Evolutionary conservation across 345 rosid species (phyloP), one percentile per base, ranked within the genome.

Genomic region (Litchi chinensis): DNA sequence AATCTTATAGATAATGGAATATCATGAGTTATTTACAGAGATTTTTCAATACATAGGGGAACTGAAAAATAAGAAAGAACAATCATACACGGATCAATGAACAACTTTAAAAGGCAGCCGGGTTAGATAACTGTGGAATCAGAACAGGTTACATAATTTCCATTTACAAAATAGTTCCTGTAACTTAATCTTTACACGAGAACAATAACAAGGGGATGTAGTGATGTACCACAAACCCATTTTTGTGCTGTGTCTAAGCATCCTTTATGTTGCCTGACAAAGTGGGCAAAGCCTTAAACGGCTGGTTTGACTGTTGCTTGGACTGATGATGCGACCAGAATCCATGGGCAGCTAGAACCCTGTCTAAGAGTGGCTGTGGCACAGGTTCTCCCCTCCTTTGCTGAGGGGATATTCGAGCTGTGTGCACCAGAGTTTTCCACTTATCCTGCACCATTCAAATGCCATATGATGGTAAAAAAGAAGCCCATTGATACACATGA

Each of bases 341-440:
- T 10, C 77, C 82, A 15, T 72, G 68, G 39, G 80, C 88, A 0
- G 79, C 76, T 3, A 85, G 77, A 57, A 80, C 85, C 65, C 84
- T 63, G 82, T 82, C 79, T 28, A 80, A 56, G n/a, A 85, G 82
- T 60, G 80, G 80, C 54, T 82, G 85, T 5, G 85, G 82, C 44
- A 82, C 79, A 0, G 76, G 85, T 62, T 85, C 85, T 74, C 82
- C 87, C 63, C 87, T 70, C 68, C 83, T 85, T 79, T 82, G 82
- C 77, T 74, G 87, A 16, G 82, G 83, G 13, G 85, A 82, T 41
- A 85, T 85, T 74, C 83, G 75, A 37, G 85, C 84, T 6, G 79
- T 85, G 40, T 78, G 88, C 69, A 82, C 82, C 67, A 78, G 68
- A 11, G 85, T 82, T 75, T 85, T 82, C 85, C 85, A 85, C 77